These are phyloP conservation scores for Diaporthe australafricana DNA, from an alignment of 2,329 filamentous ascomycete genomes.

Conservation along the genomic window DNA sequence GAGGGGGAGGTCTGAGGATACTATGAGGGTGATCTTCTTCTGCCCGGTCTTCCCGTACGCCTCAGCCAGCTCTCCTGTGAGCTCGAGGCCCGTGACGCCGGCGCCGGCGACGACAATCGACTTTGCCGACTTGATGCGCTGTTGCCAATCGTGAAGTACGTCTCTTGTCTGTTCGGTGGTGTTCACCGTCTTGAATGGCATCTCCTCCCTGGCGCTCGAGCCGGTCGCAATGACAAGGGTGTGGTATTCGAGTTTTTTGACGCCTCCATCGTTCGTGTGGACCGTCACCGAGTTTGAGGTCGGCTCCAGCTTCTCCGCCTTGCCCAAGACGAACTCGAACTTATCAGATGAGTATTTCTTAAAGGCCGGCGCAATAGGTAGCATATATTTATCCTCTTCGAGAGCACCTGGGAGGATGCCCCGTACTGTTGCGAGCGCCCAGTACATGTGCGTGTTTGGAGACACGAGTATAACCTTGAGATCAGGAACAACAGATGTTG, in stretches of 20 bases:
- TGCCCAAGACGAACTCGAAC: slow-evolving; percentile 65
- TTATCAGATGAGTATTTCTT: slow-evolving; percentile 56
- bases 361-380: slow-evolving; percentile 62
- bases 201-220: slow-evolving; percentile 52
- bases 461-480: slow-evolving; percentile 59
- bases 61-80: slow-evolving; percentile 62
- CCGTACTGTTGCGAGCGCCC: slow-evolving; percentile 61
- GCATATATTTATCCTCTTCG: slow-evolving; percentile 60
- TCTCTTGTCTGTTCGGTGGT: slow-evolving; percentile 56
- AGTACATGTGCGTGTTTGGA: slow-evolving; percentile 62
- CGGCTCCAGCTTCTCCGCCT: slow-evolving; percentile 57
- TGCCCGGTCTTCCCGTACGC: slow-evolving; percentile 55
- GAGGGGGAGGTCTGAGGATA: slow-evolving; percentile 54
- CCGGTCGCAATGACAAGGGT: slow-evolving; percentile 68
- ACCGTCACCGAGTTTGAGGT: slow-evolving; percentile 56
- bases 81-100: slow-evolving; percentile 62
- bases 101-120: slow-evolving; percentile 65
- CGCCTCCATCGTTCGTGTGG: slow-evolving; percentile 47
- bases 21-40: slow-evolving; percentile 61
- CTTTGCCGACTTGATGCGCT: slow-evolving; percentile 54
- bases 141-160: slow-evolving; percentile 50
- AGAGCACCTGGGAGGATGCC: slow-evolving; percentile 60
- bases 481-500: slow-evolving; percentile 51
- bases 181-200: slow-evolving; percentile 63
- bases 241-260: slow-evolving; percentile 59